A percentile compares a stretch with the other conserved stretches of the same genome.
phyloP scores from a whole-genome alignment of 2,329 filamentous ascomycete species.

The Diaporthe sp. region DNA sequence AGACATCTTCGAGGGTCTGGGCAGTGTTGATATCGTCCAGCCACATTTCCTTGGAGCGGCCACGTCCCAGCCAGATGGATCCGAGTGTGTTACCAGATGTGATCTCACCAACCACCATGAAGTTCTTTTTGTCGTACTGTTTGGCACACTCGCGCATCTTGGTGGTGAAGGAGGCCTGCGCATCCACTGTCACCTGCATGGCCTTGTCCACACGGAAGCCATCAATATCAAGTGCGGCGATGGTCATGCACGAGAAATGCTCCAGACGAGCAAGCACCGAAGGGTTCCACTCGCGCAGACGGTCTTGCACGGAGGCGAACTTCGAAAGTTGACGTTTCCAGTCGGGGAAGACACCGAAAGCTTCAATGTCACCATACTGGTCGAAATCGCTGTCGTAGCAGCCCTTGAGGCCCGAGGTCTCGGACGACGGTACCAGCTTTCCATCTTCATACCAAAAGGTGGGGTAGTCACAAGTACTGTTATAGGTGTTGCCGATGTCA shows the following conservation, averaged over 20 bases:
- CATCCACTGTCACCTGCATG: slow-evolving; percentile 70
- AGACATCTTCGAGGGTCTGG: slow-evolving; percentile 36
- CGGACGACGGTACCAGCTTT: slow-evolving; percentile 60
- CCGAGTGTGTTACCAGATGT: slow-evolving; percentile 73
- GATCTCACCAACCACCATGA: slow-evolving; percentile 75
- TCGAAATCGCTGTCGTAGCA: slow-evolving; percentile 75
- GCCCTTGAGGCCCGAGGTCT: slow-evolving; percentile 61
- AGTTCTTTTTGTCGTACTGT: slow-evolving; percentile 70
- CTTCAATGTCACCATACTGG: slow-evolving; percentile 72
- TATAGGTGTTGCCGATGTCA: slow-evolving; percentile 64
- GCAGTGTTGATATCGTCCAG: slow-evolving; percentile 40
- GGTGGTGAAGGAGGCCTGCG: slow-evolving; percentile 69
- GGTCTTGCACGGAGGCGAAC: slow-evolving; percentile 76
- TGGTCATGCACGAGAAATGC: slow-evolving; percentile 73
- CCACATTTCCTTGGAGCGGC: slow-evolving; percentile 58
- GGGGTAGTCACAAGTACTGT: slow-evolving; percentile 68
- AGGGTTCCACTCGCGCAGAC: slow-evolving; percentile 73
- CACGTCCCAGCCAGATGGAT: slow-evolving; percentile 72
- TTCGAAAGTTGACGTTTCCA: slow-evolving; percentile 75
- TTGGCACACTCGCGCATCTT: slow-evolving; percentile 69
- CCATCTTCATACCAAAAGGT: slow-evolving; percentile 73
- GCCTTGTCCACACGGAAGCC: slow-evolving; percentile 77
- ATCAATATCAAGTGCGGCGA: slow-evolving; percentile 73
- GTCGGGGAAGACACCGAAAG: slow-evolving; percentile 73
- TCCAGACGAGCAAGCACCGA: slow-evolving; percentile 69